Evolutionary conservation across 176 grass and related monocot genomes (phyloP), one percentile per base, ranked within the genome.

Genomic region (Triticum dicoccoides): DNA sequence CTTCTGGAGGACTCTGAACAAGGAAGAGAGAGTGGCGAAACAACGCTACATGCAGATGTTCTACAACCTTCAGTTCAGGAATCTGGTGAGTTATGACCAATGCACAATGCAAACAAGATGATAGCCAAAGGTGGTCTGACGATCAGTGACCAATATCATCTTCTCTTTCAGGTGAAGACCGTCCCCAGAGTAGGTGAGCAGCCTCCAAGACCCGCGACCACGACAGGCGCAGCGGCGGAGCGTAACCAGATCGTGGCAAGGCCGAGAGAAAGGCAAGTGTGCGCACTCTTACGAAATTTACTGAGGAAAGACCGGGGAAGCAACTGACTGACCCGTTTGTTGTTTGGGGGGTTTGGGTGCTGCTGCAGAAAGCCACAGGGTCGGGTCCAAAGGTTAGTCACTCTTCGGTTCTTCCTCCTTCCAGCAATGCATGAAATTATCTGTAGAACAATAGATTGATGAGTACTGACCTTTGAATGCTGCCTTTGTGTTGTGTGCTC

Each of bases 1-100:
- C 47, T 99, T 99, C 72, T 99, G 94, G 97, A 93, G 77, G 77
- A 95, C 91, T 82, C 61, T 96, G 78, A 96, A 94, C 82, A 91
- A 90, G 82, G 90, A 96, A 32, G 92, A 93, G 80, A 94, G 79
- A 65, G 12, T 86, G 42, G 84, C 92, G 3, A 99, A 99, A 38
- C 79, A 88, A 41, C 89, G 89, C 11, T 96, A 96, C 86, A 77
- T 95, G 78, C 91, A 93, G 49, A 92, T 98, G 77, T 87, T 98
- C 80, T 98, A 95, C 85, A 95, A 95, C 86, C 91, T 95, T 78
- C 95, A 92, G 65, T 93, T 87, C 20, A 89, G 95, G 80, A 95
- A 89, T 11, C 76, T 95, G 91, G 95, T 98, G 66, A 84, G 89
- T 73, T 18, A 80, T 37, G 73, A 14, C 42, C 18, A 54, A 10